Percentiles rank a stretch among this genome's conserved stretches.
These are phyloP conservation scores for Rhodamnia argentea DNA, from an alignment of 345 rosid genomes.

Conservation along the genomic window DNA sequence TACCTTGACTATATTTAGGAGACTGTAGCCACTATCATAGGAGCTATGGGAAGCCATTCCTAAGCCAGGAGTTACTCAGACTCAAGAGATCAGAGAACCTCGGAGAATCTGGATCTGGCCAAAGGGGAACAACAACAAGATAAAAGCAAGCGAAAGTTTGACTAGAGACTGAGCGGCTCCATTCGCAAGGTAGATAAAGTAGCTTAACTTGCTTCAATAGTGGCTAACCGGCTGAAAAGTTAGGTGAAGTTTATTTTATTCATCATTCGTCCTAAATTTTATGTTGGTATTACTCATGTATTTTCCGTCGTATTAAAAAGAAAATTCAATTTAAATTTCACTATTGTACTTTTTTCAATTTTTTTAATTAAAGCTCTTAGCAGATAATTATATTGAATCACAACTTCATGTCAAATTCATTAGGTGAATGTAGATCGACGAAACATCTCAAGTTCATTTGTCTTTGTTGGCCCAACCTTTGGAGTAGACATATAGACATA, in stretches of 20 bases:
- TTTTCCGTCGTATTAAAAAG: too few species aligned
- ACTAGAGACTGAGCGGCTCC: not conserved
- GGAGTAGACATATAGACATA: too few species aligned
- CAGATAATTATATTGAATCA: not conserved
- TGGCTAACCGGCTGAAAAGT: not conserved
- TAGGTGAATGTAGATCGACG: not conserved
- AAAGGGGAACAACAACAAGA: not conserved
- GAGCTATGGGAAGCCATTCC: not conserved
- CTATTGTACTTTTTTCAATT: not conserved
- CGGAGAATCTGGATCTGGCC: not conserved
- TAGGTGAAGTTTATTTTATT: not conserved
- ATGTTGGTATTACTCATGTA: too few species aligned
- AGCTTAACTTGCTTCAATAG: not conserved
- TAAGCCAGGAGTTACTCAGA: too few species aligned
- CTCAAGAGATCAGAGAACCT: not conserved
- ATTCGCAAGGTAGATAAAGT: too few species aligned
- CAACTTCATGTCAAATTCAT: not conserved
- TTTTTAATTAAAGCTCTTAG: not conserved
- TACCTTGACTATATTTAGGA: not conserved
- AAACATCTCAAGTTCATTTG: too few species aligned
- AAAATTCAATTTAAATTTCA: not conserved
- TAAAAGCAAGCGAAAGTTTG: not conserved
- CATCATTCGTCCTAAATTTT: not conserved
- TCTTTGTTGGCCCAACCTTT: too few species aligned
- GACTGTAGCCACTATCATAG: not conserved